phyloP scores from a whole-genome alignment of 257 asterid species.

The Hygrophila difformis region DNA sequence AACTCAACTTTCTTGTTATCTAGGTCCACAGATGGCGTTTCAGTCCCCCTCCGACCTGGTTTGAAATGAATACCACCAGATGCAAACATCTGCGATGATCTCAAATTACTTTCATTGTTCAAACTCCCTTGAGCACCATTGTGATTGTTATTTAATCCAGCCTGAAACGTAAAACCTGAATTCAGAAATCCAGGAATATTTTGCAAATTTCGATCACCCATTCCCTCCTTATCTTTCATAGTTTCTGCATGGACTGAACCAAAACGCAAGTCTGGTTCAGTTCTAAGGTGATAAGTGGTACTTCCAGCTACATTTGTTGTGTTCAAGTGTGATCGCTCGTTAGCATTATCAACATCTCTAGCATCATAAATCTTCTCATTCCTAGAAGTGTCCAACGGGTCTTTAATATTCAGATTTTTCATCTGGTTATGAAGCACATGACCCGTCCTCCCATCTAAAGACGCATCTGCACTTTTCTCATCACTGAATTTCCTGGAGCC shows the following conservation, averaged over 20 bases:
- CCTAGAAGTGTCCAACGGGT: slow-evolving; percentile 13
- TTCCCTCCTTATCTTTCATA: slow-evolving; percentile 26
- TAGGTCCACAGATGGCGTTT: slow-evolving; percentile 27
- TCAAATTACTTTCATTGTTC: slow-evolving; percentile 23
- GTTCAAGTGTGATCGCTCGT: slow-evolving; percentile 12
- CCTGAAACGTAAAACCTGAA: slow-evolving; percentile 41
- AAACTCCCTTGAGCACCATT: slow-evolving; percentile 20
- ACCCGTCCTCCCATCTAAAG: slow-evolving; percentile 21
- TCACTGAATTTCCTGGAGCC: slow-evolving; percentile 23
- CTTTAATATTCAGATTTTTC: slow-evolving; percentile 27
- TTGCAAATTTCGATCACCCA: slow-evolving; percentile 21
- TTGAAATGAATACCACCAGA: slow-evolving; percentile 33
- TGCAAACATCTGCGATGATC: slow-evolving; percentile 27
- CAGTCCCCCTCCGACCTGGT: slow-evolving; percentile 25
- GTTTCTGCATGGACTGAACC: slow-evolving; percentile 19
- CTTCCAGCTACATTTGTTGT: slow-evolving; percentile 15
- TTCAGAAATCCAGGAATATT: slow-evolving; percentile 21
- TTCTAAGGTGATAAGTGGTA: slow-evolving; percentile 12
- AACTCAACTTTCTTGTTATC: slow-evolving; percentile 49
- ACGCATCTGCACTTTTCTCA: slow-evolving; percentile 4
- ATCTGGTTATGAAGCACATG: slow-evolving; percentile 24
- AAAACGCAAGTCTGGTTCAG: slow-evolving; percentile 15
- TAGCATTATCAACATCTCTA: slow-evolving; percentile 10
- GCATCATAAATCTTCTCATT: slow-evolving; percentile 23
- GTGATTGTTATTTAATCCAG: slow-evolving; percentile 22